These are phyloP conservation scores for Pelargonium myrrhifolium DNA, from an alignment of 441 rosid genomes.

Conservation along the genomic window DNA sequence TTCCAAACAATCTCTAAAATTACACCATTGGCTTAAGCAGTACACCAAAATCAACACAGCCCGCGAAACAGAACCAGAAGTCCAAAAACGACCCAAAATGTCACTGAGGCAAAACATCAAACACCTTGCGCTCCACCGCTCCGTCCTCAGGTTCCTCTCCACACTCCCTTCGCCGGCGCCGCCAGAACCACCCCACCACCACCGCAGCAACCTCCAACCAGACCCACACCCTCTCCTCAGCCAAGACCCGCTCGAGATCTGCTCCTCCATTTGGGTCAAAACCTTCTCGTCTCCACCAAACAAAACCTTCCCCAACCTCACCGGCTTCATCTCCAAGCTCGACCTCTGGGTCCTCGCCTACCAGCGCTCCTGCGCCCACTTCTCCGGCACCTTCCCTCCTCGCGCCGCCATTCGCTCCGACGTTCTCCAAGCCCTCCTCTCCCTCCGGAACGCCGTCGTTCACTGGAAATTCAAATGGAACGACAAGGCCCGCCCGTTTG, in stretches of 20 bases:
- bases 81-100: background rate
- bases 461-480: slow-evolving; percentile 64
- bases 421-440: slow-evolving; percentile 59
- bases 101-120: background rate
- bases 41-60: no score
- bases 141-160: background rate
- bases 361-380: slow-evolving; percentile 75
- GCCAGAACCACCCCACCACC: slow-evolving; percentile 18
- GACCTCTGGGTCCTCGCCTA: slow-evolving; percentile 92
- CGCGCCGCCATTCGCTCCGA: slow-evolving; percentile 60
- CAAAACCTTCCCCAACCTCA: slow-evolving; percentile 51
- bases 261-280: slow-evolving; percentile 80
- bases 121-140: background rate
- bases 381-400: slow-evolving; percentile 82
- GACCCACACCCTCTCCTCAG: slow-evolving; percentile 64
- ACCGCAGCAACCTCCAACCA: slow-evolving; percentile 8
- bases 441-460: slow-evolving; percentile 60
- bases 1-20: no score
- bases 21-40: no score
- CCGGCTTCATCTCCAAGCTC: slow-evolving; percentile 83
- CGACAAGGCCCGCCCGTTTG: slow-evolving; percentile 51
- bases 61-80: no score
- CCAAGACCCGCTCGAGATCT: slow-evolving; percentile 72
- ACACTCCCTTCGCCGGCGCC: slow-evolving; percentile 18
- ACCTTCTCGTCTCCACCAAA: slow-evolving; percentile 64